phyloP scores from a whole-genome alignment of 495 filamentous ascomycete genomes.

The Hypoxylon perforatum region DNA sequence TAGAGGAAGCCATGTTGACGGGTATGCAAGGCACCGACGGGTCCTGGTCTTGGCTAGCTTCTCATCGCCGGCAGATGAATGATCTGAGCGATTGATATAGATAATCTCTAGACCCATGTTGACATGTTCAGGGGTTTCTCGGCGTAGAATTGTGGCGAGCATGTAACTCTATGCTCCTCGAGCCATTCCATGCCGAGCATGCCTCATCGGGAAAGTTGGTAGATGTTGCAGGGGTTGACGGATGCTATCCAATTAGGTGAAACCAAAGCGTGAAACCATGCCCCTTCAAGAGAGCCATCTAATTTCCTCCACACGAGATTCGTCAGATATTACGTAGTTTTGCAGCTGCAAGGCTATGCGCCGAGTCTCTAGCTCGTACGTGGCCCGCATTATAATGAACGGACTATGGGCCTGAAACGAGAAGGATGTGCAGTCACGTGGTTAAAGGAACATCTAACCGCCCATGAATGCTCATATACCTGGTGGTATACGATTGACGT shows the following conservation, averaged over 20 bases:
- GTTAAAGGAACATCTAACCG: too few species aligned
- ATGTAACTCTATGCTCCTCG: background rate
- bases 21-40: slow-evolving; percentile 1
- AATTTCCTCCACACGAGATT: slow-evolving; percentile 20
- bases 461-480: too few species aligned
- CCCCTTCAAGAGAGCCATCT: slow-evolving; percentile 6
- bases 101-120: slow-evolving; percentile 18
- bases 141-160: slow-evolving; percentile 19
- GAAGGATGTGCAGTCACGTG: too few species aligned
- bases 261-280: slow-evolving; percentile 7
- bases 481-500: too few species aligned
- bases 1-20: slow-evolving; percentile 22
- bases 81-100: slow-evolving; percentile 22
- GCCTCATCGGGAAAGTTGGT: background rate
- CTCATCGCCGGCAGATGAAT: slow-evolving; percentile 8
- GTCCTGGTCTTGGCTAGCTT: slow-evolving; percentile 8
- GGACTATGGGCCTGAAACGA: slow-evolving; percentile 11
- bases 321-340: slow-evolving; percentile 23
- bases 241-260: slow-evolving; percentile 10
- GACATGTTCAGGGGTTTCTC: slow-evolving; percentile 1
- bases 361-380: slow-evolving; percentile 6
- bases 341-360: slow-evolving; percentile 2
- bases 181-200: too few species aligned
- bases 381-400: slow-evolving; percentile 11
- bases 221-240: slow-evolving; percentile 1